Evolutionary conservation across 768 basidiomycete species (phyloP), one percentile per base, ranked within the genome.

Genomic region (Russula sp.): DNA sequence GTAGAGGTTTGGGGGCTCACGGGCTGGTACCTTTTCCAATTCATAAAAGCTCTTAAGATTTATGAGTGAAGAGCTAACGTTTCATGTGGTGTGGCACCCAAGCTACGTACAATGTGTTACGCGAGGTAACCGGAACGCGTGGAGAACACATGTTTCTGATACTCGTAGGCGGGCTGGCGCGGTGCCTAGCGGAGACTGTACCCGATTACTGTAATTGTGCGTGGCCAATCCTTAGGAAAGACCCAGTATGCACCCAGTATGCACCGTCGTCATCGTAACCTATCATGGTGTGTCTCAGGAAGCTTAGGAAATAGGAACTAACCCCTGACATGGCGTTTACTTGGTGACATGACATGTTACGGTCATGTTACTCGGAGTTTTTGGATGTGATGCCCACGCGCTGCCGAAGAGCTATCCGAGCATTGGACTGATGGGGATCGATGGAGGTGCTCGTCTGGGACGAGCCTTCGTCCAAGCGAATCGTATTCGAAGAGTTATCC

Each of bases 1-100:
- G 73, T 90, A 18, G 88, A 92, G 70, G 83, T 91, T 30, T 92
- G 90, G 89, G 90, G 91, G 0, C 75, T 92, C 71, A 91, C 91
- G 24, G 91, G 90, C 40, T 92, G 90, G 89, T 92, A 90, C 76
- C 77, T 90, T 59, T 81, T 80, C 52, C 69, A 82, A 54, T 74
- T 91, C 69, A 83, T 90, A 83, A 81, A 78, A 66, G 76, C 75
- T 22, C 70, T 89, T 67, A 74, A 76, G 54, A 76, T 83, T 38
- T 81, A 84, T 71, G 75, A 73, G 64, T 79, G 76, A 54, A 11
- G 52, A 72, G 67, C n/a, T 79, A 76, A 53, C 22, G 50, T 30
- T 53, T 52, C n/a, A 62, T 49, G 46, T 57, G 49, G 11, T 49
- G 36, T 42, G 24, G 36, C 22, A 52, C 32, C 6, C n/a, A 34